Evolutionary conservation across 768 basidiomycete species (phyloP).

Genomic region (Boletus pseudopeckii): DNA sequence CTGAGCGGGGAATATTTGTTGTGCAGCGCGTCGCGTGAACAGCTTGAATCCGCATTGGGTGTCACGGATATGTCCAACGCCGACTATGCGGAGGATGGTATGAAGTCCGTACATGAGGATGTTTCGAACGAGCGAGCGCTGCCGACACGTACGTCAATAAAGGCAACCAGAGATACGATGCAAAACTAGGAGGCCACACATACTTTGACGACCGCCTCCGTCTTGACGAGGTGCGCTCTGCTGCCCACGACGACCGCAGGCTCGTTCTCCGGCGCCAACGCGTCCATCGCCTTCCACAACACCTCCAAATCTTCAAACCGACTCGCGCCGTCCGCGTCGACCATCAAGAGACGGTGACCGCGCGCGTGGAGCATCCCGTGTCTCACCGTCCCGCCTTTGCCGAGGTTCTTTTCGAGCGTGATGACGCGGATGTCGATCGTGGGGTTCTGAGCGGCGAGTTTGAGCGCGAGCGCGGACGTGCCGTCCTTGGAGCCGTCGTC

Average conservation of each 20-base stretch:
- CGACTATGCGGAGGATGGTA: constrained; percentile 81
- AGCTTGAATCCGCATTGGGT: constrained; percentile 99
- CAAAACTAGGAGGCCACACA: background rate
- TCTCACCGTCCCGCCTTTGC: constrained; percentile 90
- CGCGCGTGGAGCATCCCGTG: constrained; percentile 86
- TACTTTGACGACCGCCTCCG: constrained; percentile 92
- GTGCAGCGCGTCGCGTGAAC: constrained; percentile 80
- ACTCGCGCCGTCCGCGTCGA: constrained; percentile 93
- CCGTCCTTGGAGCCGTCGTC: constrained; percentile 87
- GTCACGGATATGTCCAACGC: constrained; percentile 87
- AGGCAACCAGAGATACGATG: background rate
- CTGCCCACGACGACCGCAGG: constrained; percentile 80
- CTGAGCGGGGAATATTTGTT: constrained; percentile 79
- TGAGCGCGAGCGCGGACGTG: constrained; percentile 63
- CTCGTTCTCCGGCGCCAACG: constrained; percentile 44
- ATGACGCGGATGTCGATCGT: constrained; percentile 72
- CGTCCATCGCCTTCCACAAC: constrained; percentile 76
- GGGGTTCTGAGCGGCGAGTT: constrained; percentile 55
- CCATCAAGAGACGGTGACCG: constrained; percentile 80
- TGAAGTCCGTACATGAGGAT: constrained; percentile 94
- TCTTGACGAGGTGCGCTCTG: constrained; percentile 87
- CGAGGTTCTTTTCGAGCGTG: constrained; percentile 73
- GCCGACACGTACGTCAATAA: background rate
- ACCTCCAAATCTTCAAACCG: constrained; percentile 78
- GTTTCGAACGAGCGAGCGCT: constrained; percentile 89